phyloP scores from a whole-genome alignment of 495 filamentous ascomycete species.

The Eremomyces bilateralis region DNA sequence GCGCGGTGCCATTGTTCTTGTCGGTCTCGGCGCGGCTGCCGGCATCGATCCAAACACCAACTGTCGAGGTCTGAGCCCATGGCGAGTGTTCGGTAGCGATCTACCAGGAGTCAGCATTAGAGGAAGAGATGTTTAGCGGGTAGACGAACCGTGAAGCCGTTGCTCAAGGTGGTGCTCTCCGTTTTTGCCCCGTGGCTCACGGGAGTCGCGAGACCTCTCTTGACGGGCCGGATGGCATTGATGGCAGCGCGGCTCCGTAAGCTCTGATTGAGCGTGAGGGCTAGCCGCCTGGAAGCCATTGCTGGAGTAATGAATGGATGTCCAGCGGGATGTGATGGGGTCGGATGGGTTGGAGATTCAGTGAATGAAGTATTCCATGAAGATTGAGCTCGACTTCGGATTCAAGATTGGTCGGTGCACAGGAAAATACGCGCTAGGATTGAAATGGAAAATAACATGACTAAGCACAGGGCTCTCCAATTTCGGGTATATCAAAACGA shows the following conservation, averaged over 20 bases:
- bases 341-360: conserved; percentile 2
- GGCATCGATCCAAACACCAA: conserved; percentile 98
- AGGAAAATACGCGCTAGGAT: neutral
- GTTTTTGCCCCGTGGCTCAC: conserved; percentile 55
- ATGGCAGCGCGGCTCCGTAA: conserved; percentile 63
- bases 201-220: conserved; percentile 70
- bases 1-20: conserved; percentile 94
- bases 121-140: neutral
- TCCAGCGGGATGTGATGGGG: neutral
- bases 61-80: conserved; percentile 94
- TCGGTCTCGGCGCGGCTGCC: conserved; percentile 95
- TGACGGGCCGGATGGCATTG: conserved; percentile 46
- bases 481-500: neutral
- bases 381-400: neutral
- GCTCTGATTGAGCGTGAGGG: conserved; percentile 68
- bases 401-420: neutral
- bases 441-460: neutral
- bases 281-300: conserved; percentile 92
- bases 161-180: conserved; percentile 84
- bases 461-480: neutral
- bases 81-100: conserved; percentile 95
- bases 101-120: conserved; percentile 32
- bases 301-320: conserved; percentile 15
- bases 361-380: conserved; percentile 1
- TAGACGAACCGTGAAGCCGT: conserved; percentile 65